Evolutionary conservation across 2,329 filamentous ascomycete species (phyloP).

Genomic region (Xylariaceae sp.): DNA sequence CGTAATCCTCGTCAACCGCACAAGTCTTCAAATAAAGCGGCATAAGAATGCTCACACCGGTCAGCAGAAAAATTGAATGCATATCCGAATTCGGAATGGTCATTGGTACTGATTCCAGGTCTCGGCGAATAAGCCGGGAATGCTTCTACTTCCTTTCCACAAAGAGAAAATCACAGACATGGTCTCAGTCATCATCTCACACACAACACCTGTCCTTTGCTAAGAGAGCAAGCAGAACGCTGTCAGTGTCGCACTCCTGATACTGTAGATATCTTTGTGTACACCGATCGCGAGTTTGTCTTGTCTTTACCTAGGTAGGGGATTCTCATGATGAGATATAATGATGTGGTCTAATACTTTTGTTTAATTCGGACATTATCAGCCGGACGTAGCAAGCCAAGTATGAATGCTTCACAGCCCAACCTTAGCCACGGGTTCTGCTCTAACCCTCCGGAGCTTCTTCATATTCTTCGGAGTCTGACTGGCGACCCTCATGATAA

Average conservation of each 20-base stretch:
- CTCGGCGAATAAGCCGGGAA: background rate
- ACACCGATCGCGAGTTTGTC: background rate
- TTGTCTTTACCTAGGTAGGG: background rate
- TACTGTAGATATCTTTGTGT: background rate
- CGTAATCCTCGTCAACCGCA: too few relatives aligned
- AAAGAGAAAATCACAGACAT: background rate
- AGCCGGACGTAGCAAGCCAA: background rate
- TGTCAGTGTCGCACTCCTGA: background rate
- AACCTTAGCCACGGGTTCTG: background rate
- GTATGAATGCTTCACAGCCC: background rate
- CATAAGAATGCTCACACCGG: background rate
- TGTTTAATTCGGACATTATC: background rate
- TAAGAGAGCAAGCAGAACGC: background rate
- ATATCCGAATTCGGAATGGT: background rate
- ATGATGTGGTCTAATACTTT: background rate
- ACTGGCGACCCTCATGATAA: slow-evolving; percentile 28
- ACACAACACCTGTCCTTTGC: background rate
- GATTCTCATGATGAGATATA: background rate
- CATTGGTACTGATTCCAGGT: background rate
- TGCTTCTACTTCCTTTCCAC: background rate
- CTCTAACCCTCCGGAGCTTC: background rate
- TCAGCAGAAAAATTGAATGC: background rate
- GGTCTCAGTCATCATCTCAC: background rate
- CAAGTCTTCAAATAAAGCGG: background rate
- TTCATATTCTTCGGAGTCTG: slow-evolving; percentile 5